Evolutionary conservation across 1,284 basidiomycete species (phyloP).

Genomic region (Trametes hirsuta): DNA sequence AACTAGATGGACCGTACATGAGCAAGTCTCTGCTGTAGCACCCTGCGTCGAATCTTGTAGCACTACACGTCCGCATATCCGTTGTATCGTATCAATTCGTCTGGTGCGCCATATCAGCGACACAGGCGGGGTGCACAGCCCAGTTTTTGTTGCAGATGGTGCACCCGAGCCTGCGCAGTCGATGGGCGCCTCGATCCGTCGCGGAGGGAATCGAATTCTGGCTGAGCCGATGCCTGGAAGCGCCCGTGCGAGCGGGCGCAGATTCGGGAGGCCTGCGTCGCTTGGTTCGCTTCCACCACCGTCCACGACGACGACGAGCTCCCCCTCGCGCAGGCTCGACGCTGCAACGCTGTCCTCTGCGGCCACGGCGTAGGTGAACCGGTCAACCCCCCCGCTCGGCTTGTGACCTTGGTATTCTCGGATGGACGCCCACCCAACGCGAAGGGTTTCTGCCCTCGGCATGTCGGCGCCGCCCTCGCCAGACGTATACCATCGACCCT

Average conservation of each 20-base stretch:
- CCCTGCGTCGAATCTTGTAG: conserved; percentile 30
- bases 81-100: conserved; percentile 16
- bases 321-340: conserved; percentile 15
- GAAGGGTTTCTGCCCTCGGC: conserved; percentile 36
- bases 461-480: conserved; percentile 31
- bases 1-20: conserved; percentile 97
- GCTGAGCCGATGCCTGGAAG: conserved; percentile 8
- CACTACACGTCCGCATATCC: conserved; percentile 17
- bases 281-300: conserved; percentile 22
- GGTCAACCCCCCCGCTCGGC: not conserved
- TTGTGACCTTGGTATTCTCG: not conserved
- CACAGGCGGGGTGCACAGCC: not conserved
- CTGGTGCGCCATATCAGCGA: not conserved
- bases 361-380: conserved; percentile 9
- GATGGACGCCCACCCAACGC: conserved; percentile 26
- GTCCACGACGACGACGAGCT: conserved; percentile 24
- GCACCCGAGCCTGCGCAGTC: too few relatives aligned
- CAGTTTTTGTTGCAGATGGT: too few relatives aligned
- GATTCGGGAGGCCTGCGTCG: conserved; percentile 17
- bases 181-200: too few relatives aligned
- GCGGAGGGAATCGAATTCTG: conserved; percentile 10
- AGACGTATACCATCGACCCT: conserved; percentile 47
- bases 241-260: conserved; percentile 11
- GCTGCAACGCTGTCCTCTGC: conserved; percentile 14
- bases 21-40: conserved; percentile 67